These are phyloP conservation scores for Climacium dendroides DNA, from an alignment of 225 moss, liverwort and hornwort species.

Conservation along the genomic window DNA sequence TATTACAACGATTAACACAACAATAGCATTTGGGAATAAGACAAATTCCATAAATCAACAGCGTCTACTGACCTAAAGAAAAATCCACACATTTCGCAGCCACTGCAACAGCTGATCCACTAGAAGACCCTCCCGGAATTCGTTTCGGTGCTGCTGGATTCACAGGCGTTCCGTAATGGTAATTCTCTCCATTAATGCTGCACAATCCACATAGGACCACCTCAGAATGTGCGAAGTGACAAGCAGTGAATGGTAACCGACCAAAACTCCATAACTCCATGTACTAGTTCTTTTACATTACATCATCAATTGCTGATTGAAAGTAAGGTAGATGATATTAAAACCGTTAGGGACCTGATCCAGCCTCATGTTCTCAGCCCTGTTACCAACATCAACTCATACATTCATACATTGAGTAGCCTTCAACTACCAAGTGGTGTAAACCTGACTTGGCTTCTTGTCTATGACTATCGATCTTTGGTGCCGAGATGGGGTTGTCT, in stretches of 20 bases:
- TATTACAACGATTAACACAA: neutral
- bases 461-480: too few relatives aligned
- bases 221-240: neutral
- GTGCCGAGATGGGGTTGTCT: neutral
- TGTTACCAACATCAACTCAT: neutral
- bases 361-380: neutral
- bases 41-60: neutral
- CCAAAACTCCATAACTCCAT: neutral
- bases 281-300: neutral
- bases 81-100: constrained; percentile 82
- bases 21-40: neutral
- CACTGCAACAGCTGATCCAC: constrained; percentile 95
- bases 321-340: neutral
- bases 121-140: constrained; percentile 90
- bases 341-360: neutral
- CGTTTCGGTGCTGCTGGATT: constrained; percentile 84
- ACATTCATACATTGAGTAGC: neutral
- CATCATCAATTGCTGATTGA: neutral
- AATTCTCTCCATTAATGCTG: constrained; percentile 91
- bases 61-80: constrained; percentile 44
- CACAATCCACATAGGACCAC: neutral
- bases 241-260: neutral
- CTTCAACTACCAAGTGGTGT: neutral
- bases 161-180: constrained; percentile 85
- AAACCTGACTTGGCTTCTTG: neutral